Evolutionary conservation across 352 stramenopile genomes (phyloP).

Genomic region (Phytophthora macrochlamydospora): DNA sequence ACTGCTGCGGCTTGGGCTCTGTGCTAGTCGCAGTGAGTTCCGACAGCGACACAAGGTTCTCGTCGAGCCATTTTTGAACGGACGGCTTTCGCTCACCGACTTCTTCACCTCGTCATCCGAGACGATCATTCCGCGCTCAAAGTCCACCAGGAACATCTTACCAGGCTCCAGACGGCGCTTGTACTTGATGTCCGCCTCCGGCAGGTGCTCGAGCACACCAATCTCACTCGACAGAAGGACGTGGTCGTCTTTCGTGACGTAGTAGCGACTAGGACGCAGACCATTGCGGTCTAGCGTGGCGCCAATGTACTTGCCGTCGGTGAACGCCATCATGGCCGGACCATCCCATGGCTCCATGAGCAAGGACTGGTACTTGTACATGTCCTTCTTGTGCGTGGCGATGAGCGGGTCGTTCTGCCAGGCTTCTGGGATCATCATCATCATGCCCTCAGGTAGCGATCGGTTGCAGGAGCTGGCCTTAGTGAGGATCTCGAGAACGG

Average conservation of each 20-base stretch:
- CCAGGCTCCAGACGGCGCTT: conserved; percentile 96
- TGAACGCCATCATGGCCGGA: conserved; percentile 98
- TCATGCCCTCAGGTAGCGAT: conserved; percentile 94
- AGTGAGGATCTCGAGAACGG: conserved; percentile 94
- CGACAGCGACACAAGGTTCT: conserved; percentile 91
- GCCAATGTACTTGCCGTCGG: conserved; percentile 94
- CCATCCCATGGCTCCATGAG: conserved; percentile 99
- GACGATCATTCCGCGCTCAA: conserved; percentile 94
- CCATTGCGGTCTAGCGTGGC: conserved; percentile 97
- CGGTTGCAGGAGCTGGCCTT: conserved; percentile 91
- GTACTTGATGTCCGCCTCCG: conserved; percentile 91
- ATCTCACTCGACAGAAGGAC: conserved; percentile 96
- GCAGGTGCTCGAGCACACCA: conserved; percentile 92
- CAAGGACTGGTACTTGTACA: conserved; percentile 98
- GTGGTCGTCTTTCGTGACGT: conserved; percentile 97
- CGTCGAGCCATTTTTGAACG: conserved; percentile 94
- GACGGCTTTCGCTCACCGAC: conserved; percentile 82
- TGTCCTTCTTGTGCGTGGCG: conserved; percentile 93
- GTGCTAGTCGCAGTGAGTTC: conserved; percentile 52
- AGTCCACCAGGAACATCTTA: conserved; percentile 98
- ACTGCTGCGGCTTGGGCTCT: conserved; percentile 19
- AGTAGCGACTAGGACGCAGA: conserved; percentile 95
- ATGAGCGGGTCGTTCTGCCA: conserved; percentile 96
- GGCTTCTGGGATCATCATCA: conserved; percentile 99
- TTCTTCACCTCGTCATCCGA: conserved; percentile 97